A percentile compares a stretch with the other conserved stretches of the same genome.
Evolutionary conservation across 1,139 yeast genomes (phyloP).

Genomic region (Chernovozyma aurita): DNA sequence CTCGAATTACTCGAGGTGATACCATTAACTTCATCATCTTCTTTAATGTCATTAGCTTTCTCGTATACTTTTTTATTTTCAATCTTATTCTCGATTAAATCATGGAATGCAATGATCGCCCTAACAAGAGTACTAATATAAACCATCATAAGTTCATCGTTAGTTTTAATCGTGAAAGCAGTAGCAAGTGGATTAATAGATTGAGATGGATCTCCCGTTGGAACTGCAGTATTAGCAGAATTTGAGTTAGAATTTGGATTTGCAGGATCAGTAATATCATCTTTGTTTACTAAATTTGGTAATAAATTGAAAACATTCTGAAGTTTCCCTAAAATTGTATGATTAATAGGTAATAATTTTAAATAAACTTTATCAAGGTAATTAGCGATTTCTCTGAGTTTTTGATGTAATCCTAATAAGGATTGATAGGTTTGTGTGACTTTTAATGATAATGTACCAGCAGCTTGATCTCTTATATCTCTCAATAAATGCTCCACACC

Average conservation of each 20-base stretch:
- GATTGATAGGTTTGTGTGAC: conserved; percentile 89
- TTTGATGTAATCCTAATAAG: conserved; percentile 77
- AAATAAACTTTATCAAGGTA: conserved; percentile 74
- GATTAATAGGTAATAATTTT: conserved; percentile 80
- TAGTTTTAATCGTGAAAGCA: conserved; percentile 88
- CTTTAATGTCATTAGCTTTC: conserved; percentile 18
- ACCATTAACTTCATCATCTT: conserved; percentile 5
- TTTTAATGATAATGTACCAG: conserved; percentile 83
- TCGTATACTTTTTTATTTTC: conserved; percentile 63
- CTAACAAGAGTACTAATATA: conserved; percentile 87
- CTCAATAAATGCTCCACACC: conserved; percentile 96
- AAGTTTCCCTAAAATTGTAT: conserved; percentile 82
- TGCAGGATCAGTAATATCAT: not conserved
- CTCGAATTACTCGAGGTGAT: conserved; percentile 4
- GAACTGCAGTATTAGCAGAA: conserved; percentile 7
- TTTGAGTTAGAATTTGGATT: conserved; percentile 2
- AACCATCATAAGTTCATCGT: conserved; percentile 92
- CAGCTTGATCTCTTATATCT: conserved; percentile 95
- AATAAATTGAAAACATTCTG: conserved; percentile 92
- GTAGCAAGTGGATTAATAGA: conserved; percentile 52
- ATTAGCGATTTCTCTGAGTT: conserved; percentile 71
- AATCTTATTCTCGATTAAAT: conserved; percentile 91
- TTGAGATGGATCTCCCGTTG: conserved; percentile 12
- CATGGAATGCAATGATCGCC: conserved; percentile 94
- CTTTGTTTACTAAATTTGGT: conserved; percentile 62